Evolutionary conservation across 2,329 filamentous ascomycete species (phyloP).

Genomic region (Aureobasidium lini): DNA sequence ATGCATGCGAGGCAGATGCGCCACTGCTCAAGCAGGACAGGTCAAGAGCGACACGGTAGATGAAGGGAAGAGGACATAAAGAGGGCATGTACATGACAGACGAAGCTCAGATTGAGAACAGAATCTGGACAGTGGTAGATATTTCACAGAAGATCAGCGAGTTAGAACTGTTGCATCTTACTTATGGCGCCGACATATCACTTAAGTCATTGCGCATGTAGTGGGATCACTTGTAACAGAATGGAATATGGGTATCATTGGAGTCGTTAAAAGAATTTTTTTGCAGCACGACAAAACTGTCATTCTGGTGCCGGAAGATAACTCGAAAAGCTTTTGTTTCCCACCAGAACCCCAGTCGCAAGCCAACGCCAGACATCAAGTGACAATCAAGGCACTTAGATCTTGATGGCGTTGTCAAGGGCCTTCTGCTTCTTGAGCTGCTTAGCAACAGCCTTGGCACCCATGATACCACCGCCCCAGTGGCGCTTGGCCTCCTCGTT

Average conservation of each 20-base stretch:
- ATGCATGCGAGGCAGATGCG: background rate
- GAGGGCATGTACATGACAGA: no score
- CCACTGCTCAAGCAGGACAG: background rate
- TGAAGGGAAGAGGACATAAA: no score
- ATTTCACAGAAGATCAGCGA: no score
- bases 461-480: slow-evolving; percentile 99
- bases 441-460: slow-evolving; percentile 77
- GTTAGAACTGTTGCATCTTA: background rate
- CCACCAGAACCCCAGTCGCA: slow-evolving; percentile 3
- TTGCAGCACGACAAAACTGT: slow-evolving; percentile 14
- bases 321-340: slow-evolving; percentile 15
- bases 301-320: slow-evolving; percentile 13
- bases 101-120: no score
- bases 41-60: background rate
- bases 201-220: slow-evolving; percentile 19
- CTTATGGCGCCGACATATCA: background rate
- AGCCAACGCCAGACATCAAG: slow-evolving; percentile 7
- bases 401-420: slow-evolving; percentile 91
- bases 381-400: slow-evolving; percentile 52
- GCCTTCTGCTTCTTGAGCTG: slow-evolving; percentile 90
- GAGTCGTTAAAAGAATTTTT: slow-evolving; percentile 13
- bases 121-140: no score
- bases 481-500: slow-evolving; percentile 83
- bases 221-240: slow-evolving; percentile 7
- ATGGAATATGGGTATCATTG: slow-evolving; percentile 15